Evolutionary conservation across 768 basidiomycete species (phyloP).

Genomic region (Calocera viscosa): DNA sequence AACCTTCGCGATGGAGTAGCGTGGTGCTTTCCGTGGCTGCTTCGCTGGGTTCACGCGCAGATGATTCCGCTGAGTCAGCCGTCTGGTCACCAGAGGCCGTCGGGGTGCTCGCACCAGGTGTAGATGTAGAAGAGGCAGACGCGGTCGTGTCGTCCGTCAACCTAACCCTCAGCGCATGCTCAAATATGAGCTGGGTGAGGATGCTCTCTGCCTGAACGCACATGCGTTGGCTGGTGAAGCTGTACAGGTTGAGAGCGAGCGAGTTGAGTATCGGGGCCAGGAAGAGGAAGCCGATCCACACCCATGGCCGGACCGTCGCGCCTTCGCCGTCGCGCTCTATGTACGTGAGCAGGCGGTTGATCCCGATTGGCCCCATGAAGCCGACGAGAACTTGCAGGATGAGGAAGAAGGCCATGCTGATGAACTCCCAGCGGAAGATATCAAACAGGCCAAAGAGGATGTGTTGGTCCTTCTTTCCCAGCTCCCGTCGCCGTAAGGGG

Average conservation of each 20-base stretch:
- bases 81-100: background rate
- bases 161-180: background rate
- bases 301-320: conserved; percentile 23
- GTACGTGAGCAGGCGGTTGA: conserved; percentile 23
- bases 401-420: conserved; percentile 12
- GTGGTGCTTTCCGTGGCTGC: too few relatives aligned
- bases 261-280: background rate
- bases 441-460: conserved; percentile 20
- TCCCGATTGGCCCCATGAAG: conserved; percentile 23
- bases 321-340: conserved; percentile 23
- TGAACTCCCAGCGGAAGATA: conserved; percentile 16
- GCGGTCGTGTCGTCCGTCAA: background rate
- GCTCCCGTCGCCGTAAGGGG: conserved; percentile 20
- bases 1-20: too few relatives aligned
- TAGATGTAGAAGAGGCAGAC: background rate
- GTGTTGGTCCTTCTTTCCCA: conserved; percentile 21
- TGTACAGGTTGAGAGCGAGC: background rate
- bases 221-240: background rate
- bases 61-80: too few relatives aligned
- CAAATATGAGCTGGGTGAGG: background rate
- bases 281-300: conserved; percentile 22
- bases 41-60: too few relatives aligned
- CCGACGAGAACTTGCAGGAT: conserved; percentile 17
- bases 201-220: background rate
- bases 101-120: background rate